Base-by-base conservation (phyloP, 208 protist species). In the Crithidia mellificae region DNA sequence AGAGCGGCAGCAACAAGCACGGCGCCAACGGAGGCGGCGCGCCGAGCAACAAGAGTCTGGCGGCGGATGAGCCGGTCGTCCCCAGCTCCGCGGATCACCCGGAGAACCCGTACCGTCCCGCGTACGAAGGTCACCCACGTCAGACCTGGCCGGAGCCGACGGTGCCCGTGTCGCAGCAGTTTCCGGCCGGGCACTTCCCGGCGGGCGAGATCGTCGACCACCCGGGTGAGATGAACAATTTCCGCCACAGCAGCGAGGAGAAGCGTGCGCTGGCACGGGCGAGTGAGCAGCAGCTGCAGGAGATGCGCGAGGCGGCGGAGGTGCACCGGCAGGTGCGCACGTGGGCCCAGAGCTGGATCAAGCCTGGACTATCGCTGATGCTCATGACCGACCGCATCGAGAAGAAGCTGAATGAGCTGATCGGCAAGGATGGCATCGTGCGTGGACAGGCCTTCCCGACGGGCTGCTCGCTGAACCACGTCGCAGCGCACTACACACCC, bases 401-500 rank as follows among this genome's bases (percentile, higher is more conserved):
- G 74, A 88, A 85, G 61, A 94, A 87, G 67, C 65, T 87, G 46
- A 97, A 64, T 24, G 68, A 86, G 50, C 79, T 98, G 5, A 97
- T 98, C 56, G 88, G 88, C 50, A 97, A 87, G 38, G 86, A 98
- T 58, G 94, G 90, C 46, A 71, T 97, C 36, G 47, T 86, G 36
- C 78, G 88, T 20, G 94, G 97, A 25, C 90, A 97, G 72, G 94
- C 87, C 6, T 98, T 98, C 64, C 95, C 95, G 34, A 97, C 94
- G 1, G 91, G 92, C 30, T 94, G 80, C 80, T 99, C 97, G 12
- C 68, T 99, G 22, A 99, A 99, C 80, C 75, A 99, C 72, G 84
- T 91, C 34, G 98, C 98, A 29, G 98, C 98, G 2, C 98, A 99
- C 84, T 99, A 93, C 67, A 98, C 98, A 2, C 98, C 98, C 32